phyloP scores from a whole-genome alignment of 805 yeast species.

The Blastobotrys mokoenaii region DNA sequence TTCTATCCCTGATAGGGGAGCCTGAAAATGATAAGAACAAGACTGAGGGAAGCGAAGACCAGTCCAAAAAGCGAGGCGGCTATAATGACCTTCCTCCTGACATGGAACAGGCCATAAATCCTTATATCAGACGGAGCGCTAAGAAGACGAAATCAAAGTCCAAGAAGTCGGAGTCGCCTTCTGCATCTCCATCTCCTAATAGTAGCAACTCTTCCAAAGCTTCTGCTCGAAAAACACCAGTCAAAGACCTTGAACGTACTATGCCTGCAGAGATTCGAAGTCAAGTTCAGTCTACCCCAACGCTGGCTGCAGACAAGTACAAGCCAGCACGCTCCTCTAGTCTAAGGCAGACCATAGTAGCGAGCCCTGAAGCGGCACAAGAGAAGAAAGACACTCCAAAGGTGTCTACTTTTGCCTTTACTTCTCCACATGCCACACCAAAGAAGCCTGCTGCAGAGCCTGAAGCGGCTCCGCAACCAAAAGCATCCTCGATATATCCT shows the following conservation, averaged over 20 bases:
- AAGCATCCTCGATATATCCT: background rate
- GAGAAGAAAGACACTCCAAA: background rate
- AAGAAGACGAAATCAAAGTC: background rate
- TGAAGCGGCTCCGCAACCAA: background rate
- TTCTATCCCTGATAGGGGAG: constrained; percentile 38
- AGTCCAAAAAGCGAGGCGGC: constrained; percentile 1
- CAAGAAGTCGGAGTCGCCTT: background rate
- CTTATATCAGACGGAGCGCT: constrained; percentile 29
- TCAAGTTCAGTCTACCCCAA: too few species aligned
- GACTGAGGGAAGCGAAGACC: constrained; percentile 3
- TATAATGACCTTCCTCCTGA: constrained; percentile 10
- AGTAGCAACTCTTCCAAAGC: background rate
- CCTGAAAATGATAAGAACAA: constrained; percentile 13
- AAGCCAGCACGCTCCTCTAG: constrained; percentile 14
- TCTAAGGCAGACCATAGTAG: constrained; percentile 10
- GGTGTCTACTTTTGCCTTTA: too few species aligned
- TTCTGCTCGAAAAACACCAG: background rate
- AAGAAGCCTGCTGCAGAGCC: too few species aligned
- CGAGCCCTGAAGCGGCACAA: constrained; percentile 10
- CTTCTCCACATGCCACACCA: too few species aligned
- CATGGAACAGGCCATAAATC: constrained; percentile 33
- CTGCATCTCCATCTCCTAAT: background rate
- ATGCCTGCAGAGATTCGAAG: constrained; percentile 4
- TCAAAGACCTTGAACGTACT: constrained; percentile 14
- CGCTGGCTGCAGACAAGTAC: constrained; percentile 6